Evolutionary conservation across 495 filamentous ascomycete genomes (phyloP), one percentile per base, ranked within the genome.

Genomic region (Parathielavia hyrcaniae): DNA sequence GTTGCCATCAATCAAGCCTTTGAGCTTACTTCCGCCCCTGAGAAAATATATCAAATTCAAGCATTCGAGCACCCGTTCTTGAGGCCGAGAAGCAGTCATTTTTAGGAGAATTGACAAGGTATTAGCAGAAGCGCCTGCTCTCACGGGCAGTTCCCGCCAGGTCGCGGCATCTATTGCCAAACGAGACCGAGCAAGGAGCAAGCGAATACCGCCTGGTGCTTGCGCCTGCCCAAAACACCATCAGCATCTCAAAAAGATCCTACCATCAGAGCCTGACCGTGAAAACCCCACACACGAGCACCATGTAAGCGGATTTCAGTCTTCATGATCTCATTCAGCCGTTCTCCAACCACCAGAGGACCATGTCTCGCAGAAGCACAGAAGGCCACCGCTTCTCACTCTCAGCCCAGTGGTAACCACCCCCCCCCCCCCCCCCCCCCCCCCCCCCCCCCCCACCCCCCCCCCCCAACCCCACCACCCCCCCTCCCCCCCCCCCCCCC

Each of bases 331-430:
- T 30, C 2, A 65, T 32, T 52, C 34, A 46, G 17, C n/a, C 32
- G 41, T 35, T 54, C 34, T 38, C 17, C 48, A 45, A 23, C 26
- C 39, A 48, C 39, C 52, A 13, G 38, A 58, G 26, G n/a, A 63
- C 45, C 51, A 71, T 71, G 69, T 59, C 67, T 20, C 64, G 57
- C 55, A 50, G 51, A 45, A 65, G 67, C 64, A 54, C 35, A 38
- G 66, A 67, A 14, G 48, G 50, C 17, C 57, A 36, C 56, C 64
- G 60, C 40, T 63, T 64, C 57, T 64, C 64, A 39, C 36, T 43
- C 44, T 60, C 65, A 54, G 35, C 61, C 35, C 61, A 61, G 58
- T 68, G 67, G 62, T 67, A 64, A 11, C 8, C 1, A 19, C 43
- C 17, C 20, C 32, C n/a, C 45, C 35, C 49, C 13, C 10, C 30